Evolutionary conservation across 2,329 filamentous ascomycete species (phyloP).

Genomic region (Teratosphaeria viscida): DNA sequence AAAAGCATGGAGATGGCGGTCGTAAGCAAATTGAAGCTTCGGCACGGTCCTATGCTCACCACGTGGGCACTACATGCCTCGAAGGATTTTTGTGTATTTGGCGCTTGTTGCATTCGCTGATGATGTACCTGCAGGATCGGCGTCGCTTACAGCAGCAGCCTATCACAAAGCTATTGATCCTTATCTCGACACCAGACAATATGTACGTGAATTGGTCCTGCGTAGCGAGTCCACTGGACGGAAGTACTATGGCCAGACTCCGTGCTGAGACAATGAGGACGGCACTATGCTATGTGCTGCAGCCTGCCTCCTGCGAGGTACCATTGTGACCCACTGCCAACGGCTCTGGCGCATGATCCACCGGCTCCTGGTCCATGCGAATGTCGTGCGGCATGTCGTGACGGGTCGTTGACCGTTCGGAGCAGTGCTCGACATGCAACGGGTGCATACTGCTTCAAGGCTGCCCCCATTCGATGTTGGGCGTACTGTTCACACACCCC

Average conservation of each 20-base stretch:
- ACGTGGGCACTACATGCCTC: background rate
- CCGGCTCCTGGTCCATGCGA: background rate
- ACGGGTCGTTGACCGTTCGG: background rate
- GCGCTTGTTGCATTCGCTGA: background rate
- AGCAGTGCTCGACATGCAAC: background rate
- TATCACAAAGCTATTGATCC: background rate
- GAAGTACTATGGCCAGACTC: background rate
- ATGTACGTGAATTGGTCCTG: background rate
- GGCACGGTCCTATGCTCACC: background rate
- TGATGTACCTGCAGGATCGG: background rate
- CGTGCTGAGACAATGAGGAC: background rate
- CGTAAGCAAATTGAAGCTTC: background rate
- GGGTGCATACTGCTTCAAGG: background rate
- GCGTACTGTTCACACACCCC: background rate
- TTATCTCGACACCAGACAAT: background rate
- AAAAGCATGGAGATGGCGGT: background rate
- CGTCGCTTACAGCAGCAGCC: background rate
- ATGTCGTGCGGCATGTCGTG: background rate
- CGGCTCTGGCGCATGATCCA: background rate
- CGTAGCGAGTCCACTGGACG: background rate
- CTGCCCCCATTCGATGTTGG: background rate
- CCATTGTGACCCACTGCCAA: background rate
- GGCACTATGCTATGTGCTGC: background rate
- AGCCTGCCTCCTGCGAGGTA: background rate
- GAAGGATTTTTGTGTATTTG: background rate